Conservation (phyloP, 768 basidiomycete genomes). For the Lyophyllum shimeji region DNA sequence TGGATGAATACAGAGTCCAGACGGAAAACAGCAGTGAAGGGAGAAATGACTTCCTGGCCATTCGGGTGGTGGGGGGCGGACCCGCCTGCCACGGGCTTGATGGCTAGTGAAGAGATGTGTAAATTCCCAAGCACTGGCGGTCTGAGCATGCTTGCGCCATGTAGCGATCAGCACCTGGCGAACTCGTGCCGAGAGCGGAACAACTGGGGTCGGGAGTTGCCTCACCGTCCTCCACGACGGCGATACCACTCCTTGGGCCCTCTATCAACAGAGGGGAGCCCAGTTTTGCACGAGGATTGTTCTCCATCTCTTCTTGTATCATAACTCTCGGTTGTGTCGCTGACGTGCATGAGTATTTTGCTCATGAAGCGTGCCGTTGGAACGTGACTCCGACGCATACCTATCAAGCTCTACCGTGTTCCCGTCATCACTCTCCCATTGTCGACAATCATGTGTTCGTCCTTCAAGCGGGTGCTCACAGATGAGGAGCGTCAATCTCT, state of each 20-base stretch:
- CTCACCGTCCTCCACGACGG: neutral
- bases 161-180: conserved; percentile 9
- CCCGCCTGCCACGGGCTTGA: conserved; percentile 17
- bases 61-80: conserved; percentile 22
- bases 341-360: no score
- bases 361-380: no score
- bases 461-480: conserved; percentile 28
- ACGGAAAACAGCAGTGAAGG: conserved; percentile 21
- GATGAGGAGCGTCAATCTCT: conserved; percentile 21
- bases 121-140: conserved; percentile 11
- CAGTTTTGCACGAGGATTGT: no score
- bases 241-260: neutral
- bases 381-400: no score
- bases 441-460: conserved; percentile 9
- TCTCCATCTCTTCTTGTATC: no score
- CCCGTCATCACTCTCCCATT: neutral
- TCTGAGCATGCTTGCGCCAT: conserved; percentile 4
- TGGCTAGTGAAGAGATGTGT: conserved; percentile 7
- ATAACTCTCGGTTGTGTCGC: no score
- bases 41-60: conserved; percentile 27
- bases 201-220: conserved; percentile 5
- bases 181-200: conserved; percentile 19
- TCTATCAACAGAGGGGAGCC: no score
- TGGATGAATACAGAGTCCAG: conserved; percentile 21
- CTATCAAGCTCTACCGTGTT: no score